Evolutionary conservation across 2,329 filamentous ascomycete genomes (phyloP).

Genomic region (Zarea fungicola): DNA sequence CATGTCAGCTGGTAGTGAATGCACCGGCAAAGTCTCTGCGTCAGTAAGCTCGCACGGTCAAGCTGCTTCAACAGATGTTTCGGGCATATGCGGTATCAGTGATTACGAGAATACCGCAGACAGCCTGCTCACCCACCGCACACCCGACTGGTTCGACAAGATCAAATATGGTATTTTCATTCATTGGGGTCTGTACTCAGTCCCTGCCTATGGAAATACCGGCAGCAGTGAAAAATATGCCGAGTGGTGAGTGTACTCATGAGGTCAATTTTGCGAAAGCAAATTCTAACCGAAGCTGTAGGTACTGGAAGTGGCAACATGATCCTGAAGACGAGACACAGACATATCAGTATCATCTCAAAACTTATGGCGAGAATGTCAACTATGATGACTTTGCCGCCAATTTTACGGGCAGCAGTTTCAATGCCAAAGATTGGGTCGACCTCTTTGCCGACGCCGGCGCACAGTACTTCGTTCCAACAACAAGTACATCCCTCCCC

Average conservation of each 20-base stretch:
- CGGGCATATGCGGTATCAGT: conserved; percentile 2
- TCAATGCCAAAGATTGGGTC: conserved; percentile 48
- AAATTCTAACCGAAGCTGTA: not conserved
- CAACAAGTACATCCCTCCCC: conserved; percentile 25
- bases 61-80: not conserved
- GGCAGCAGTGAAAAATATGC: conserved; percentile 35
- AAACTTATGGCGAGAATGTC: conserved; percentile 45
- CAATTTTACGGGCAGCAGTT: conserved; percentile 46
- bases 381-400: conserved; percentile 52
- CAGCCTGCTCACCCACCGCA: conserved; percentile 34
- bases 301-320: conserved; percentile 13
- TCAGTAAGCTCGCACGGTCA: not conserved
- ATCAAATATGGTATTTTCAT: conserved; percentile 57
- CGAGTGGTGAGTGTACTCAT: conserved; percentile 31
- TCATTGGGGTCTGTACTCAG: conserved; percentile 53
- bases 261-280: not conserved
- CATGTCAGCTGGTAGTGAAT: conserved; percentile 7
- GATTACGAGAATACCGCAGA: not conserved
- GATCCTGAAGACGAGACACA: conserved; percentile 8
- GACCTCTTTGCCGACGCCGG: conserved; percentile 48
- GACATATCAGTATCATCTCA: conserved; percentile 42
- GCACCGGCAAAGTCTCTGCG: conserved; percentile 7
- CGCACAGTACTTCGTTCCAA: conserved; percentile 44
- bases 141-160: conserved; percentile 49
- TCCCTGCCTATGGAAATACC: conserved; percentile 50